These are phyloP conservation scores for Musa itinerans DNA, from an alignment of 176 grass and related monocot genomes.

Conservation along the genomic window DNA sequence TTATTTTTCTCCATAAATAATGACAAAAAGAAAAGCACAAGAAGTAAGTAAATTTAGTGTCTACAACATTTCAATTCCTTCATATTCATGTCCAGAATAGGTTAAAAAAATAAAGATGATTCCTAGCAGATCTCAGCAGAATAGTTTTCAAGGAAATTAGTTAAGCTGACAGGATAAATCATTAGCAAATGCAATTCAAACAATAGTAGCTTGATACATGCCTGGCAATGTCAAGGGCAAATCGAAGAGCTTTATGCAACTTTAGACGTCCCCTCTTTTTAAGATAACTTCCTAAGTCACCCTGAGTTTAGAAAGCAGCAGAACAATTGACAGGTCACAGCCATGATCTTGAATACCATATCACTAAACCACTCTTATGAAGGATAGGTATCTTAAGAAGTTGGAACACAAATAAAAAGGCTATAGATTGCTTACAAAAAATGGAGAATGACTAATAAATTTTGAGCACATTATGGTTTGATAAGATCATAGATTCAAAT, in stretches of 20 bases:
- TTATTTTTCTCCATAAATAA: not conserved
- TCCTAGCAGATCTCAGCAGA: not conserved
- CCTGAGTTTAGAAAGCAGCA: slow-evolving; percentile 35
- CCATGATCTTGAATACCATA: not conserved
- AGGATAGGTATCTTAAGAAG: not conserved
- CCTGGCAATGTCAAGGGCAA: slow-evolving; percentile 92
- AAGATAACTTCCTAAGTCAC: slow-evolving; percentile 73
- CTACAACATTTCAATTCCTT: not conserved
- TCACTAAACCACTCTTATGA: not conserved
- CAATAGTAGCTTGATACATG: slow-evolving; percentile 6
- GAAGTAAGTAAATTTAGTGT: not conserved
- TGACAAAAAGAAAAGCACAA: not conserved
- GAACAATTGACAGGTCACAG: slow-evolving; percentile 4
- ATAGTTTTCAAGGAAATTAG: not conserved
- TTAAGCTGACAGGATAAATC: slow-evolving; percentile 11
- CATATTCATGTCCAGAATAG: not conserved
- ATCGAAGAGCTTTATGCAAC: slow-evolving; percentile 68
- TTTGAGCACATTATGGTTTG: not conserved
- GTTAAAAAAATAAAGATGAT: not conserved
- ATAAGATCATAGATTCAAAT: not conserved
- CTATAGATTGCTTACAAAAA: not conserved
- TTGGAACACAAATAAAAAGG: not conserved
- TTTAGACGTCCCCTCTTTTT: slow-evolving; percentile 57
- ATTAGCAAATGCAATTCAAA: slow-evolving; percentile 4
- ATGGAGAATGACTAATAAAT: not conserved